phyloP scores from a whole-genome alignment of 768 basidiomycete species.

The Leccinum disarticulatum region DNA sequence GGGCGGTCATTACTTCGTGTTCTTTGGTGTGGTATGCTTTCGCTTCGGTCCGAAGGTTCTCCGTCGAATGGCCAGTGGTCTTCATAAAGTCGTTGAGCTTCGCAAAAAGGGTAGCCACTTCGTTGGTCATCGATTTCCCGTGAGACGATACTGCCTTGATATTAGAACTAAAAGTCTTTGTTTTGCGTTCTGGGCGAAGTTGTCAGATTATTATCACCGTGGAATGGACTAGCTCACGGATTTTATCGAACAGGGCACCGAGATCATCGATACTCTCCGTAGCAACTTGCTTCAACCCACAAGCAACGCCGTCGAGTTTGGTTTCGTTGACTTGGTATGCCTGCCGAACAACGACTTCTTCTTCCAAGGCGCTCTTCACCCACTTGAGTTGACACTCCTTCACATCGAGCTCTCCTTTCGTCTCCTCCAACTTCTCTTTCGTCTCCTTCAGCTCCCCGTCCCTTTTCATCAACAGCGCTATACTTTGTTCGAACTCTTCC shows the following conservation, averaged over 20 bases:
- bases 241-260: constrained; percentile 71
- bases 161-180: constrained; percentile 61
- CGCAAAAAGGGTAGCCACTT: constrained; percentile 52
- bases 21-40: constrained; percentile 58
- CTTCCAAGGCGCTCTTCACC: constrained; percentile 64
- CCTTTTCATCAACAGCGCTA: constrained; percentile 67
- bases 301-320: constrained; percentile 69
- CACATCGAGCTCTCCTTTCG: constrained; percentile 49
- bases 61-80: constrained; percentile 51
- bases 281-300: constrained; percentile 60
- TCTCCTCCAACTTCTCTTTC: constrained; percentile 52
- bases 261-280: constrained; percentile 73
- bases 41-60: constrained; percentile 54
- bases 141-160: constrained; percentile 61
- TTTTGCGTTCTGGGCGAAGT: constrained; percentile 64
- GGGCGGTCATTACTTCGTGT: constrained; percentile 48
- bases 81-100: constrained; percentile 64
- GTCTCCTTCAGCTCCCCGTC: constrained; percentile 75
- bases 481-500: constrained; percentile 92
- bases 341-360: constrained; percentile 75
- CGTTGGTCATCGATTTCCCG: constrained; percentile 54
- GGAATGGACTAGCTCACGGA: constrained; percentile 52
- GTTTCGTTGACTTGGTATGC: constrained; percentile 77
- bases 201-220: constrained; percentile 7
- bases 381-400: constrained; percentile 58